Evolutionary conservation across 306 rosid genomes (phyloP), one percentile per base, ranked within the genome.

Genomic region (Senna tora): DNA sequence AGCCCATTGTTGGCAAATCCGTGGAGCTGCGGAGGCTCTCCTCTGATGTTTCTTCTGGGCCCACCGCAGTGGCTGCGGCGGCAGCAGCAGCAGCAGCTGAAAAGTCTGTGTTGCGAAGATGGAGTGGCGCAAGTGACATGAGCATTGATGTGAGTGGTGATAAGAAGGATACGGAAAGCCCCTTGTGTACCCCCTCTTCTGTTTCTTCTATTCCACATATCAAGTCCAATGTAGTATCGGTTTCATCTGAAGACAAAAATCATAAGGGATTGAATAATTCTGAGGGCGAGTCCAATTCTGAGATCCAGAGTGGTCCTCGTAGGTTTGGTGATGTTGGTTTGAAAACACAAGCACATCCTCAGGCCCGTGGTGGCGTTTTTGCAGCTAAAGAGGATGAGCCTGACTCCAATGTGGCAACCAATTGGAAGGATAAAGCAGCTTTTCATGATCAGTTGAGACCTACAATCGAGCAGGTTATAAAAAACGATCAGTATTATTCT

Each of bases 91-190:
- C 43, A 7, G 46, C 67, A 47, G 68, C 58, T 3, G 92, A 83
- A 72, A 85, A 60, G 87, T 75, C 88, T 6, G 88, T 87, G 20
- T 81, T 88, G 75, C 82, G 96, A 47, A 85, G 99, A 82, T 95
- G 97, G 99, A 95, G 99, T 59, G 92, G 93, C 21, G 83, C 87
- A 6, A 91, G 99, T 49, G 99, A 95, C 74, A 95, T 95, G 99
- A 92, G 96, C 84, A 88, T 90, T 21, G 99, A 95, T 75, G 79
- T 82, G 64, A 89, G 94, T 17, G 84, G 77, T 14, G 98, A 91
- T 59, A 93, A 90, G 86, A 90, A 83, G 72, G 89, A 79, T 9
- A 54, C 46, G 6, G 96, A 87, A 55, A 86, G 89, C 81, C 88
- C 96, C 60, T 73, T 81, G 69, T 80, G 92, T 53, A 87, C 92